phyloP scores from a whole-genome alignment of 2,329 filamentous ascomycete species.

The Apiospora koreana region DNA sequence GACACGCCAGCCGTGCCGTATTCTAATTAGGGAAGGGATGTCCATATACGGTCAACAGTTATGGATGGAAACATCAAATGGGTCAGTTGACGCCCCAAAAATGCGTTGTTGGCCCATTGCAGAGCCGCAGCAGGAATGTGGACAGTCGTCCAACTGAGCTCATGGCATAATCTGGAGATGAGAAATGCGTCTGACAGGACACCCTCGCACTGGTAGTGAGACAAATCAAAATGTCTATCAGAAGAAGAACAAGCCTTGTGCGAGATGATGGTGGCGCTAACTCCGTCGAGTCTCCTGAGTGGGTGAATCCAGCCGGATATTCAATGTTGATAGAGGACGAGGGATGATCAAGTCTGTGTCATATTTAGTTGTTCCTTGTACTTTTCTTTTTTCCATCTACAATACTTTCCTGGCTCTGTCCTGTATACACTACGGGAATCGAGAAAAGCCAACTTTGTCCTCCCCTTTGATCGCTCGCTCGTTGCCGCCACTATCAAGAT shows the following conservation, averaged over 20 bases:
- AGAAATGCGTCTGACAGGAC: not conserved
- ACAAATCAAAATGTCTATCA: not conserved
- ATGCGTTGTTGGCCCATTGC: not conserved
- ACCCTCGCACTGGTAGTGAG: not conserved
- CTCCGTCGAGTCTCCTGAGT: not conserved
- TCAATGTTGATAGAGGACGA: not conserved
- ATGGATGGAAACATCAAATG: not conserved
- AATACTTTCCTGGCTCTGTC: not conserved
- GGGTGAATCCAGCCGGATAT: not conserved
- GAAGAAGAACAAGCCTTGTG: not conserved
- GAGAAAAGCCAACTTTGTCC: not conserved
- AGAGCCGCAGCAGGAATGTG: not conserved
- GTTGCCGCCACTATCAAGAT: slow-evolving; percentile 11
- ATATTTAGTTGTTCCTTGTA: not conserved
- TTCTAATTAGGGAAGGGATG: not conserved
- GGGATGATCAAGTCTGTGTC: not conserved
- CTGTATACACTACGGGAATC: not conserved
- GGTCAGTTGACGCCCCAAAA: not conserved
- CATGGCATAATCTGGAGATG: not conserved
- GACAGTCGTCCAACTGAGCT: not conserved
- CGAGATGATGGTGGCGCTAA: not conserved
- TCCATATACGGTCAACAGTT: not conserved
- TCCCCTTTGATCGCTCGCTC: not conserved
- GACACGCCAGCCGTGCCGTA: not conserved
- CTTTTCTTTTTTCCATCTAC: not conserved